Evolutionary conservation across 2,329 filamentous ascomycete species (phyloP), one percentile per base, ranked within the genome.

Genomic region (Phialocephala subalpina): DNA sequence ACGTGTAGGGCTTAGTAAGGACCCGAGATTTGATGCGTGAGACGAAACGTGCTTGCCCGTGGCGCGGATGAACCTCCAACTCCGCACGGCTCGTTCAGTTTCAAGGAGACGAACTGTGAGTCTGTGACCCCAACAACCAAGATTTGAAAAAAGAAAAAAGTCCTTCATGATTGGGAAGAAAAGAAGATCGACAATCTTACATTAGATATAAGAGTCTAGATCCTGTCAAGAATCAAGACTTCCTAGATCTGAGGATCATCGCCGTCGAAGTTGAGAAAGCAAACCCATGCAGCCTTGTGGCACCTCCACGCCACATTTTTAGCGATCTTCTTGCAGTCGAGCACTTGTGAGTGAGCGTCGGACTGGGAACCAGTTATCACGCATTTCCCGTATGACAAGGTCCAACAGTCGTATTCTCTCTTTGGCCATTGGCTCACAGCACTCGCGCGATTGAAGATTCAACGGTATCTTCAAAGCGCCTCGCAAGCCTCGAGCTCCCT

Each of bases 1-100:
- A 53, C 49, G 27, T 53, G 29, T 53, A 53, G 25, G 25, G 49
- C 49, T 53, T 53, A 53, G 49, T 53, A 53, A 53, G 18, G 25
- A 14, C 25, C 25, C 12, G 38, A 42, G 38, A n/a, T 42, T 42
- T 42, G 49, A 22, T 3, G 45, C 20, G 45, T 18, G 20, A 20
- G 12, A 6, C 9, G n/a, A 29, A 53, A 53, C 49, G 49, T 29
- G 27, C 49, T 14, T 12, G 7, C 12, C 49, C 11, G 18, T 29
- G 49, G 27, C 49, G 49, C 49, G 49, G 49, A 53, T 33, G 45
- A 49, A 49, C n/a, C 45, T 49, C 12, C 14, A 11, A 27, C 18
- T 14, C 25, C 22, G 27, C 49, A 29, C 49, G 20, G 45, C 45
- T 49, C 45, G 18, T 42, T n/a, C 38, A 14, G 12, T n/a, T n/a